Percentiles rank a stretch among this genome's conserved stretches.
Conservation (phyloP, 1,284 basidiomycete genomes). For the Peniophora sp. region DNA sequence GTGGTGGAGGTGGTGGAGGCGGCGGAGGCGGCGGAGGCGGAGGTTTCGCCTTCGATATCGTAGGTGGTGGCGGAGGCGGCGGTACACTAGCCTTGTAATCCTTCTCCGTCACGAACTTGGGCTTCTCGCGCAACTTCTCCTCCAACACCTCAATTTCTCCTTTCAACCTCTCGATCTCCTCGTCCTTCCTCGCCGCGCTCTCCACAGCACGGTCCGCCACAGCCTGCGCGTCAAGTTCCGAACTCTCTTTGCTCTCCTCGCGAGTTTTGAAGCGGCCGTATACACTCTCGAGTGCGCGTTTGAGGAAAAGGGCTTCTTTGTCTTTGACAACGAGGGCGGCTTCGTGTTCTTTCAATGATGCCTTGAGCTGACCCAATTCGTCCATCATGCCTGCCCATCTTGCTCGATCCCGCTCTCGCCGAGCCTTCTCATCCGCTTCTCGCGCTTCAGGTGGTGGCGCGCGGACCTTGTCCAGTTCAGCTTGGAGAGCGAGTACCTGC, state of each 20-base stretch:
- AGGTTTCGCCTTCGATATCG: slow-evolving; percentile 8
- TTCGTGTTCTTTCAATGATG: slow-evolving; percentile 51
- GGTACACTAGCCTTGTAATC: slow-evolving; percentile 63
- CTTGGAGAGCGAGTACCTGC: slow-evolving; percentile 67
- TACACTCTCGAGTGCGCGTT: slow-evolving; percentile 79
- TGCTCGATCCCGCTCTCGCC: slow-evolving; percentile 64
- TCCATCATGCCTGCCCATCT: slow-evolving; percentile 74
- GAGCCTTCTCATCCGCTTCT: slow-evolving; percentile 71
- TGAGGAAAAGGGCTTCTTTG: slow-evolving; percentile 71
- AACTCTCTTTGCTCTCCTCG: slow-evolving; percentile 32
- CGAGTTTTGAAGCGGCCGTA: slow-evolving; percentile 65
- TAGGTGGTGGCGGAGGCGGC: slow-evolving; percentile 41
- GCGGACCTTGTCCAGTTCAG: slow-evolving; percentile 61
- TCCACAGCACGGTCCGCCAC: slow-evolving; percentile 70
- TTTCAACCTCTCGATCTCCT: slow-evolving; percentile 49
- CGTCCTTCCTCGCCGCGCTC: slow-evolving; percentile 62
- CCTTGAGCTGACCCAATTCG: slow-evolving; percentile 69
- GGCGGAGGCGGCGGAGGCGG: slow-evolving; percentile 10
- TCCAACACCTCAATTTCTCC: slow-evolving; percentile 47
- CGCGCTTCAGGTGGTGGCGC: slow-evolving; percentile 49
- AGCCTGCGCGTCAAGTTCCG: slow-evolving; percentile 59
- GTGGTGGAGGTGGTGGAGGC: slow-evolving; percentile 11
- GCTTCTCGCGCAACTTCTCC: slow-evolving; percentile 39
- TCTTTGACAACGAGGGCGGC: slow-evolving; percentile 43
- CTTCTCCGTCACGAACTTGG: slow-evolving; percentile 51